Evolutionary conservation across 306 rosid genomes (phyloP), one percentile per base, ranked within the genome.

Genomic region (Carpinus viminea): DNA sequence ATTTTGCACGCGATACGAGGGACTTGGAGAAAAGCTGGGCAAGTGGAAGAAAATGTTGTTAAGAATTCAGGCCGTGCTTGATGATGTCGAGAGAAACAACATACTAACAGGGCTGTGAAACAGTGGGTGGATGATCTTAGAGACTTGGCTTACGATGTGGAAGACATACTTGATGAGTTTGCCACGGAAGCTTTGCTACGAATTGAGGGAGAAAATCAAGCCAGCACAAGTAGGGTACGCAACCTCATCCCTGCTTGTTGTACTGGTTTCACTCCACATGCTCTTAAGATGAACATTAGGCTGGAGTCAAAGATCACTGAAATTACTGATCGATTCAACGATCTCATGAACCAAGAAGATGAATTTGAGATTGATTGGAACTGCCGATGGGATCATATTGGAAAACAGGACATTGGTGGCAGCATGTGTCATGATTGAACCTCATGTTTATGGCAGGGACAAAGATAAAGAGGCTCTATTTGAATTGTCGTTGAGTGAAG

Each of bases 101-200:
- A 43, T 0, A 26, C 20, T 0, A 8, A 15, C 12, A 1, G 5
- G 16, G 28, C 20, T 0, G 60, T 84, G 17, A 36, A 68, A 9
- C 5, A 6, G 6, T 80, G 84, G 84, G 71, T 80, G 11, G 17
- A 52, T 0, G 57, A 62, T 16, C 84, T 84, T 12, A 16, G 11
- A 45, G 65, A 73, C 75, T 75, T 75, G 59, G 70, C 85, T 36
- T 50, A 54, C 31, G 53, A 72, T 3, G n/a, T 76, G 4, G 84
- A 80, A 2, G 79, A 84, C 60, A 15, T 73, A 10, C 60, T 86
- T n/a, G 80, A 82, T 28, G 74, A 80, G 31, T 61, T 53, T 48
- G 72, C 54, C 1, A 73, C 28, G 0, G 38, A 84, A 66, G 73
- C 59, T 41, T 41, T 41, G 45, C 45, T 41, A 41, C 45, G 5